A percentile compares a stretch with the other conserved stretches of the same genome.
These are phyloP conservation scores for Ogataea pilisensis DNA, from an alignment of 805 yeast species.

Conservation along the genomic window DNA sequence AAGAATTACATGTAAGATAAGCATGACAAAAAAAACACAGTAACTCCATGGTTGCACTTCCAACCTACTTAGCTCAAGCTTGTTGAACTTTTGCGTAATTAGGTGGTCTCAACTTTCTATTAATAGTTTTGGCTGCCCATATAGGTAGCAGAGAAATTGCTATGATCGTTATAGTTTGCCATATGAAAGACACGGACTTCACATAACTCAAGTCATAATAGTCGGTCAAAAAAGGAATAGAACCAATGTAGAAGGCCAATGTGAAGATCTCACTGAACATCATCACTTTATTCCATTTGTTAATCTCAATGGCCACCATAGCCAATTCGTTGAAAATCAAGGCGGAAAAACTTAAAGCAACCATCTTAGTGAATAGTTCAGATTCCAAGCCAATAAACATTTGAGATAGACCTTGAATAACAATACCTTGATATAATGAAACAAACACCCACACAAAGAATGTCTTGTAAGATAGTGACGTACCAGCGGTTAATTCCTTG, in stretches of 20 bases:
- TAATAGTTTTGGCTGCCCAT: slow-evolving; percentile 76
- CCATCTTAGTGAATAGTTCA: slow-evolving; percentile 63
- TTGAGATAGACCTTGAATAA: slow-evolving; percentile 82
- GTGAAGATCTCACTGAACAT: slow-evolving; percentile 68
- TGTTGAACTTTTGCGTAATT: slow-evolving; percentile 96
- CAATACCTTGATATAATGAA: slow-evolving; percentile 85
- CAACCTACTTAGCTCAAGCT: slow-evolving; percentile 31
- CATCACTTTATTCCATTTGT: slow-evolving; percentile 88
- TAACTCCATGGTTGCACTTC: neutral
- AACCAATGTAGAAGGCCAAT: slow-evolving; percentile 56
- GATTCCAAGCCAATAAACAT: slow-evolving; percentile 58
- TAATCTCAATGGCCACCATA: slow-evolving; percentile 91
- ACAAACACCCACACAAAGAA: slow-evolving; percentile 89
- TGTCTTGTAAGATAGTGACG: slow-evolving; percentile 77
- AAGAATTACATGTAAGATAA: no score
- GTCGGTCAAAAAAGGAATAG: slow-evolving; percentile 83
- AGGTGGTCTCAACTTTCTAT: slow-evolving; percentile 82
- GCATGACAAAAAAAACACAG: no score
- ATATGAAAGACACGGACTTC: slow-evolving; percentile 51
- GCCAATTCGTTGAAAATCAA: slow-evolving; percentile 79
- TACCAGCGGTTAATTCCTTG: slow-evolving; percentile 85
- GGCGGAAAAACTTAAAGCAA: slow-evolving; percentile 79
- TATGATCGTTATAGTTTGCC: slow-evolving; percentile 66
- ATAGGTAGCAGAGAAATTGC: slow-evolving; percentile 79
- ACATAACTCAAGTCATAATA: slow-evolving; percentile 75